Base-by-base conservation (phyloP, 768 basidiomycete genomes). In the Cyathus striatus region DNA sequence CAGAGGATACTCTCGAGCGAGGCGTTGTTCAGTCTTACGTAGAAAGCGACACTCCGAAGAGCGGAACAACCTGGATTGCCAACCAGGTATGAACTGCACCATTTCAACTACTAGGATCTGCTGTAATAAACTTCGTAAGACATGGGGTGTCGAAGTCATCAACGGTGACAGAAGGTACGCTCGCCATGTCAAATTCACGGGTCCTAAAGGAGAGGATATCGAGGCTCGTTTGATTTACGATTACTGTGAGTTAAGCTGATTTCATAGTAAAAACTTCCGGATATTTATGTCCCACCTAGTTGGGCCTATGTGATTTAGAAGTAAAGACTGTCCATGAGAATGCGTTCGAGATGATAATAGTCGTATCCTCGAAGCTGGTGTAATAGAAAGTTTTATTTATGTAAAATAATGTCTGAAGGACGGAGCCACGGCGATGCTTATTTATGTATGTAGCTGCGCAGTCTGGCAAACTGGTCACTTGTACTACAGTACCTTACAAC, bases 81-180 rank as follows among this genome's bases (percentile, higher is more conserved):
- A 59, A 79, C 33, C 82, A 85, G 75, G 86, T 83, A 43, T 25
- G 64, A 50, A 2, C 4, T 16, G 16, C 12, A 12, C 2, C 14
- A 18, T 22, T 21, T 18, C 42, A 23, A 20, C 5, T 41, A 32
- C 16, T 37, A 42, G 41, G n/a, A n/a, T n/a, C n/a, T n/a, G n/a
- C n/a, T n/a, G n/a, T 26, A 24, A 41, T 46, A 33, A 23, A 39
- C 40, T 36, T 5, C 27, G 23, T 43, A n/a, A 72, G 73, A 62
- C 69, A 13, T 88, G 85, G 86, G 86, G 84, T 18, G 70, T 87
- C 17, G 70, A 83, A 51, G 66, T 68, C 3, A 62, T 82, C 49
- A 62, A 82, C 12, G 78, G 69, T 21, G 76, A 78, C 54, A 75
- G 80, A 51, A 66, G 81, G 46, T 79, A 86, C 50, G 66, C 71